Conservation (phyloP, 192 early-diverging fungal genomes). For the Allomyces javanicus region DNA sequence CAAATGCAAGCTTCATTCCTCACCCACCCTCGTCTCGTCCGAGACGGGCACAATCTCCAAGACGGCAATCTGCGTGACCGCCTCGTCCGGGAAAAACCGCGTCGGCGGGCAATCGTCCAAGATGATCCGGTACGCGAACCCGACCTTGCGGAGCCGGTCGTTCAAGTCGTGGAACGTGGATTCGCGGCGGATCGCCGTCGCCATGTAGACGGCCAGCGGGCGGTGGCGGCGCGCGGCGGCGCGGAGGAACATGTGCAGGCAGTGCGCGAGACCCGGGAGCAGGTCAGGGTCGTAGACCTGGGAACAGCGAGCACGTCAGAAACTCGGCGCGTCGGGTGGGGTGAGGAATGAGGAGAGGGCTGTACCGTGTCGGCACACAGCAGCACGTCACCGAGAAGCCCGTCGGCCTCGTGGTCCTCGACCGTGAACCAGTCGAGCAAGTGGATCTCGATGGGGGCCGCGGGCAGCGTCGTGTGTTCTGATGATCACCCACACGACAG, state of each 20-base stretch:
- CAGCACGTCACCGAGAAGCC: background rate
- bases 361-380: background rate
- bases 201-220: background rate
- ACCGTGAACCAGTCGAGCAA: background rate
- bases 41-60: background rate
- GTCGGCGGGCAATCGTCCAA: background rate
- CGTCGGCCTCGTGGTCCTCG: background rate
- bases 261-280: background rate
- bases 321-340: too few species aligned
- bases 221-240: background rate
- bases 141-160: background rate
- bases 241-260: background rate
- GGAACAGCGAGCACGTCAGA: too few species aligned
- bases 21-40: too few species aligned
- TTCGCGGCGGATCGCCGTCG: background rate
- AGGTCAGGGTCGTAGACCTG: background rate
- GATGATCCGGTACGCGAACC: background rate
- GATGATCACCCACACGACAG: background rate
- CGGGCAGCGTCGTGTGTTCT: background rate
- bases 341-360: too few species aligned
- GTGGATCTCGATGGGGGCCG: background rate
- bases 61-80: background rate
- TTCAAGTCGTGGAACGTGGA: background rate
- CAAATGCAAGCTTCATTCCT: too few species aligned
- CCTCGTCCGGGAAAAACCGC: background rate